A percentile compares a stretch with the other conserved stretches of the same genome.
Evolutionary conservation across 2,329 filamentous ascomycete genomes (phyloP).

Genomic region (Neurospora crassa): DNA sequence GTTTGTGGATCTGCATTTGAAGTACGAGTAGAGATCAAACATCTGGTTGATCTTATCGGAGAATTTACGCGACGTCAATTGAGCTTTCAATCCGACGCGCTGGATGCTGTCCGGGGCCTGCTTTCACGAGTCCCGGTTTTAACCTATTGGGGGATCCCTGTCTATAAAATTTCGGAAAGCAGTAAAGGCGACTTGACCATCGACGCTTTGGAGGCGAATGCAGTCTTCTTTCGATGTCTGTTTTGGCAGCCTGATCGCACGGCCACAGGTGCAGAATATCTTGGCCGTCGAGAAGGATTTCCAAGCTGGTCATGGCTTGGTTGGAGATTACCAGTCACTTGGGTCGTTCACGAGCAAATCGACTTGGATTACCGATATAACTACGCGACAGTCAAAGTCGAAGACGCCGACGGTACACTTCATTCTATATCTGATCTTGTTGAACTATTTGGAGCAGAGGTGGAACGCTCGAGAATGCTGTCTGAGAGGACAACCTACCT

Average conservation of each 20-base stretch:
- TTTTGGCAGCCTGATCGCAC: background rate
- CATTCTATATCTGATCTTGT: accelerated
- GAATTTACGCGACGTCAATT: accelerated
- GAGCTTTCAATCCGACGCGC: background rate
- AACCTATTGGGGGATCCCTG: background rate
- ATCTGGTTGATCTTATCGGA: background rate
- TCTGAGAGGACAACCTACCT: background rate
- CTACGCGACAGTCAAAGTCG: background rate
- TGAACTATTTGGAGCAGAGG: accelerated
- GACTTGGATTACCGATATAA: too few relatives aligned
- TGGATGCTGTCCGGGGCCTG: background rate
- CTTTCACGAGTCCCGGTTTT: background rate
- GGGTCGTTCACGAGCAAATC: too few relatives aligned
- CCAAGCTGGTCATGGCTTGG: background rate
- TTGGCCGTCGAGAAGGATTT: background rate
- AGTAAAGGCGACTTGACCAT: background rate
- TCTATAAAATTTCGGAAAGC: background rate
- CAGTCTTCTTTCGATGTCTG: background rate
- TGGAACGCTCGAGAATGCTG: background rate
- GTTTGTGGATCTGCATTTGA: accelerated
- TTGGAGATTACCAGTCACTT: background rate
- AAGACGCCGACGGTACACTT: accelerated
- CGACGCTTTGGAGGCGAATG: accelerated
- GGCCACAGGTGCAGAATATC: background rate
- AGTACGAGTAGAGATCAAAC: too few relatives aligned